These are phyloP conservation scores for Fusarium xylarioides DNA, from an alignment of 2,329 filamentous ascomycete genomes.

Conservation along the genomic window DNA sequence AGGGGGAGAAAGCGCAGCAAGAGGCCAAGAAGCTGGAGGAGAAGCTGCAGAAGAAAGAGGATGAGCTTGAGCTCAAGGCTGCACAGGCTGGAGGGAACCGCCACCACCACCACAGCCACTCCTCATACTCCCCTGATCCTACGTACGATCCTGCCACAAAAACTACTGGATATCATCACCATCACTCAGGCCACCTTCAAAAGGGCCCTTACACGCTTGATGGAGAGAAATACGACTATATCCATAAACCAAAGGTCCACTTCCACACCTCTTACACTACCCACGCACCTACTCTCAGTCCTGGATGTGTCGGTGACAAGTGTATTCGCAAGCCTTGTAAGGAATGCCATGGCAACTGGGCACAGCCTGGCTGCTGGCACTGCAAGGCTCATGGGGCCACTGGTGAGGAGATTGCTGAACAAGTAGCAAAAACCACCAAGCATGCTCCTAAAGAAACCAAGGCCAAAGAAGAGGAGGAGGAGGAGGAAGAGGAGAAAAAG, in stretches of 20 bases:
- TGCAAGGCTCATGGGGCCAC: constrained; percentile 40
- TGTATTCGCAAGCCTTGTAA: constrained; percentile 41
- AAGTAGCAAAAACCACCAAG: constrained; percentile 12
- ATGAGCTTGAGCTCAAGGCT: neutral
- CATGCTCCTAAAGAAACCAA: constrained; percentile 6
- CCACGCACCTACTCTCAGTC: constrained; percentile 23
- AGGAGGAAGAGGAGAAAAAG: neutral
- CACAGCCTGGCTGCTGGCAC: constrained; percentile 45
- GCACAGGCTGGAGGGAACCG: neutral
- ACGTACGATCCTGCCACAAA: constrained; percentile 1
- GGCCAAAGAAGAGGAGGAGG: neutral
- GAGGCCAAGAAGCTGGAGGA: neutral
- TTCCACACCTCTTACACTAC: constrained; percentile 17
- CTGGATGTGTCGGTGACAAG: constrained; percentile 31
- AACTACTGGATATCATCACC: neutral
- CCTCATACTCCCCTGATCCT: neutral
- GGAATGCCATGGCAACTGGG: constrained; percentile 42
- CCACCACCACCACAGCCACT: neutral
- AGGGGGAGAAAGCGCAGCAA: neutral
- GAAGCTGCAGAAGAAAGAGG: constrained; percentile 4
- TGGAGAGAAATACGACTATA: constrained; percentile 23
- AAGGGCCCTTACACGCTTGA: neutral
- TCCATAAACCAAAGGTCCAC: constrained; percentile 17
- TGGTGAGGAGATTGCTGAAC: constrained; percentile 7
- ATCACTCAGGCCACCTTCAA: constrained; percentile 1